Percentiles rank a stretch among this genome's conserved stretches.
Conservation (phyloP, 2,329 filamentous ascomycete genomes). For the Fusarium longipes region DNA sequence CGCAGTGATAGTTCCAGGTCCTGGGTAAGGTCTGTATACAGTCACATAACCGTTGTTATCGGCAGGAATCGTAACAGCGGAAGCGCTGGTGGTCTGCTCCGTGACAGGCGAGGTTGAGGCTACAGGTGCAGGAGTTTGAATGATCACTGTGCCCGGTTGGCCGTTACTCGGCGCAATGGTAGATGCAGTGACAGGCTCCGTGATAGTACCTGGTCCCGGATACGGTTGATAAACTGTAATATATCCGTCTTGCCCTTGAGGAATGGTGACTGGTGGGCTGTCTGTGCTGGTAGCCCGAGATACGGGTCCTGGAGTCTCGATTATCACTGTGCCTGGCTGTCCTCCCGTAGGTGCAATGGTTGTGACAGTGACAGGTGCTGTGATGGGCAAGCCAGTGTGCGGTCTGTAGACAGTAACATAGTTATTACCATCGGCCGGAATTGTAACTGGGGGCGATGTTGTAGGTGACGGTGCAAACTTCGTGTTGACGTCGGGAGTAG, state of each 20-base stretch:
- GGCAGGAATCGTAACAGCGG: slow-evolving; percentile 21
- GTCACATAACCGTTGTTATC: slow-evolving; percentile 23
- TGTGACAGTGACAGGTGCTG: slow-evolving; percentile 33
- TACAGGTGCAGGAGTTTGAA: slow-evolving; percentile 23
- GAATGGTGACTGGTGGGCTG: slow-evolving; percentile 21
- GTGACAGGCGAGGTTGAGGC: background rate
- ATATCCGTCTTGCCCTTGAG: slow-evolving; percentile 32
- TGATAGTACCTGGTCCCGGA: slow-evolving; percentile 25
- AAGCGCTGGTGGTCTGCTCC: background rate
- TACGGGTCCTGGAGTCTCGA: slow-evolving; percentile 29
- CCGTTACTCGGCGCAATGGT: slow-evolving; percentile 20
- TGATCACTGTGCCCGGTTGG: slow-evolving; percentile 34
- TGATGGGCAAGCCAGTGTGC: slow-evolving; percentile 25
- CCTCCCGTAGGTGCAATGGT: slow-evolving; percentile 34
- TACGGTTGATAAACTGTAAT: slow-evolving; percentile 29
- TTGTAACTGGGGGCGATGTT: slow-evolving; percentile 10
- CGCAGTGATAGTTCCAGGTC: slow-evolving; percentile 27
- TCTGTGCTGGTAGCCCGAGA: background rate
- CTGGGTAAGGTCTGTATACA: slow-evolving; percentile 28
- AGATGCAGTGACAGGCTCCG: slow-evolving; percentile 25
- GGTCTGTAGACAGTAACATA: slow-evolving; percentile 34
- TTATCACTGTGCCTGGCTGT: slow-evolving; percentile 34
- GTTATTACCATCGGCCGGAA: background rate
- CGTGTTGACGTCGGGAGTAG: slow-evolving; percentile 22
- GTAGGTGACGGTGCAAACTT: slow-evolving; percentile 23